phyloP scores from a whole-genome alignment of 768 basidiomycete genomes.

The Pholiota conissans region DNA sequence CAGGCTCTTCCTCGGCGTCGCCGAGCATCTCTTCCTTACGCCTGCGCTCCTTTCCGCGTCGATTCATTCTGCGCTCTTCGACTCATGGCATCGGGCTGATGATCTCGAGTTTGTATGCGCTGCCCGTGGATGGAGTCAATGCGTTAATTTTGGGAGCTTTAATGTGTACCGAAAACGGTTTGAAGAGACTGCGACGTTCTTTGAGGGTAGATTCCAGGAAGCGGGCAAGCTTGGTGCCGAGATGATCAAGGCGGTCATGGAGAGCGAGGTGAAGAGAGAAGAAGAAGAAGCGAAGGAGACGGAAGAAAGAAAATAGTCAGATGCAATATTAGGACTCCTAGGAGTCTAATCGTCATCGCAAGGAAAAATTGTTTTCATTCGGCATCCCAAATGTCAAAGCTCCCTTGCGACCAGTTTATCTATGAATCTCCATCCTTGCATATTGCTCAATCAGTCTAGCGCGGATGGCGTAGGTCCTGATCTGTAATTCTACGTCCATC shows the following conservation, averaged over 20 bases:
- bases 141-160: slow-evolving; percentile 89
- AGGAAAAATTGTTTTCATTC: no score
- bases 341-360: no score
- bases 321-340: no score
- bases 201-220: slow-evolving; percentile 85
- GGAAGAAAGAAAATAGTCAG: background rate
- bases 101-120: slow-evolving; percentile 95
- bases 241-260: slow-evolving; percentile 89
- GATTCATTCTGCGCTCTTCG: slow-evolving; percentile 71
- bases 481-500: no score
- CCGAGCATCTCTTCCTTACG: slow-evolving; percentile 90
- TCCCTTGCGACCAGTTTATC: no score
- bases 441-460: no score
- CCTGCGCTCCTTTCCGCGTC: slow-evolving; percentile 43
- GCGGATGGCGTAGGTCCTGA: no score
- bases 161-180: slow-evolving; percentile 85
- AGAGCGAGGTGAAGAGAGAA: slow-evolving; percentile 48
- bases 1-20: slow-evolving; percentile 94
- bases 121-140: slow-evolving; percentile 94
- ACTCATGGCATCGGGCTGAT: slow-evolving; percentile 80
- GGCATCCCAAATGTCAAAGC: no score
- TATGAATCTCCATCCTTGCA: no score
- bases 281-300: slow-evolving; percentile 16
- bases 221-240: slow-evolving; percentile 77
- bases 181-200: slow-evolving; percentile 76